Base-by-base conservation (phyloP, 2,329 filamentous ascomycete species). In the Bipolaris gigantea region DNA sequence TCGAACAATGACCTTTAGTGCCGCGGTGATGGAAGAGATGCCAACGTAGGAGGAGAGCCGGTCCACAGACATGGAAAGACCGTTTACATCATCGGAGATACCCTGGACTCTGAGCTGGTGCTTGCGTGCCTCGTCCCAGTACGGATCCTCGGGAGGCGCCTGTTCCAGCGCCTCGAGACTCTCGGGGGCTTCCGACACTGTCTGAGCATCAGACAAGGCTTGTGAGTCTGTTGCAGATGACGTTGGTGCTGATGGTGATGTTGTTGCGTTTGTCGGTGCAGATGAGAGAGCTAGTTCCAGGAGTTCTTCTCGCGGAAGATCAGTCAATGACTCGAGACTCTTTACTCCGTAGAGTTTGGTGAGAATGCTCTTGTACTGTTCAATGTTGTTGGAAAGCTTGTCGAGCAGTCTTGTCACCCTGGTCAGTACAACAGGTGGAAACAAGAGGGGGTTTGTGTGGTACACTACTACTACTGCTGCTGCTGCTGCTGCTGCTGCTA, bases 11-110 rank as follows among this genome's bases (percentile, higher is more conserved):
- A 89, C 87, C 75, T 89, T 85, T 33, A 90, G 79, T 1, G 87
- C 87, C 1, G 88, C 88, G 65, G 89, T 88, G 66, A 90, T 88
- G 5, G 88, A 90, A 0, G 88, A 90, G 15, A 89, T 86, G 1
- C 88, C 88, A 3, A 90, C 77, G 64, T 90, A 90, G 2, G 88
- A 86, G 4, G 81, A 80, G 2, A 83, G 78, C 27, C 85, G 83
- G 39, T 85, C 82, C 53, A 88, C 83, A 5, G 81, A 67, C 54
- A 82, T 75, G 4, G 86, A 89, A 2, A 90, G 76, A 0, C 86
- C 86, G 67, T 89, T 89, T 39, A 89, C 85, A 67, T 89, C 86
- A 70, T 90, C 88, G 0, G 86, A 86, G 62, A 89, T 77, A 44
- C 75, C 73, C 55, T 79, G 76, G 23, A 79, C 73, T 39, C 73